Base-by-base conservation (phyloP, 768 basidiomycete species). In the Hirschioporus abietinus region DNA sequence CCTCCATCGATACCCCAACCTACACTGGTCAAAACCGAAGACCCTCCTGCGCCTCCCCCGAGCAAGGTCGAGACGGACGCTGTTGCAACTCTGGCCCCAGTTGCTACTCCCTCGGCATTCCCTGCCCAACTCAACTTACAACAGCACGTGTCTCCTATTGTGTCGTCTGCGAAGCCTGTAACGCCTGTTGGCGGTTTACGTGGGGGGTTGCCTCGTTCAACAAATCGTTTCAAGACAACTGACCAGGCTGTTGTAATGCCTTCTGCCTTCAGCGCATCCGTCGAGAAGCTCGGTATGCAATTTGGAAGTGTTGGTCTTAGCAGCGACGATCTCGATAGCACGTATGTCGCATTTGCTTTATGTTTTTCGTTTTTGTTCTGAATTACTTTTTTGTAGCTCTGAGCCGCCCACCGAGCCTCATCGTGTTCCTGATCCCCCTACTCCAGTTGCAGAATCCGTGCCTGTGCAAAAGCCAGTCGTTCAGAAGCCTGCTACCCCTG, bases 201-300 rank as follows among this genome's bases (percentile, higher is more conserved):
- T 52, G 76, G 77, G 18, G 79, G n/a, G n/a, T n/a, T 85, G 0
- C 87, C 90, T 64, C 84, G 88, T 61, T 79, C 77, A 70, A 84
- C 81, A 60, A 83, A 85, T 35, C 86, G 86, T 64, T 88, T 88
- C 79, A 93, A 92, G 80, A 83, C 82, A 24, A 84, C 83, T 5
- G 90, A 93, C 68, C 89, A 91, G 66, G 86, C 92, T 42, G 93
- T 94, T 20, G 88, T 93, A 66, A 88, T 93, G 85, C 91, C 92
- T 0, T 83, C 83, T 36, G 79, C 78, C 59, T 89, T 89, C 74
- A 84, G 85, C 34, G 72, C 83, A 35, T 82, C 82, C 20, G 74
- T 90, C 25, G 92, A 93, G 73, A 93, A 91, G 73, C 79, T 94
- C 64, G 92, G 92, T 63, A 93, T 95, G 92, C 92, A 93, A 72